phyloP scores from a whole-genome alignment of 2,329 filamentous ascomycete species.

The Pseudogymnoascus verrucosus region DNA sequence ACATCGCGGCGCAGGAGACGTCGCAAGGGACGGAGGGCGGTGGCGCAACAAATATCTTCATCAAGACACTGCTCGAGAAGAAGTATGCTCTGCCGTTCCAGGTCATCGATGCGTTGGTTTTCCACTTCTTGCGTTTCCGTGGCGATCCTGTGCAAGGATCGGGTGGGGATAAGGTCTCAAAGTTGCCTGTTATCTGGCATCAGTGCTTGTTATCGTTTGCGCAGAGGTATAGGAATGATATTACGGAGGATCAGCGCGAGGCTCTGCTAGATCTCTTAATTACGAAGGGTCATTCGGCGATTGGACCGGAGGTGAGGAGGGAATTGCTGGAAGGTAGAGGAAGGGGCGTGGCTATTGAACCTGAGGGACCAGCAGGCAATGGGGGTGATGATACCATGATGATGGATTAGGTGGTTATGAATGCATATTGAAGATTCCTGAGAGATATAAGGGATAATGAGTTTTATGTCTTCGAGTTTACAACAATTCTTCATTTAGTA shows the following conservation, averaged over 20 bases:
- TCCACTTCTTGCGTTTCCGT: conserved; percentile 90
- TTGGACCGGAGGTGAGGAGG: conserved; percentile 83
- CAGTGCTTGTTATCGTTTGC: conserved; percentile 89
- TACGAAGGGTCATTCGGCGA: conserved; percentile 74
- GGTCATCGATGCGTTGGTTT: conserved; percentile 88
- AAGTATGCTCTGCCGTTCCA: conserved; percentile 94
- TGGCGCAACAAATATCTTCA: conserved; percentile 90
- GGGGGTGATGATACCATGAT: conserved; percentile 86
- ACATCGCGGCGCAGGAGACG: conserved; percentile 87
- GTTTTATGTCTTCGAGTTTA: not conserved
- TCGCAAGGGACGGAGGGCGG: conserved; percentile 75
- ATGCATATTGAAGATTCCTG: not conserved
- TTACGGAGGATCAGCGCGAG: conserved; percentile 91
- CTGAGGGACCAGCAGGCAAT: conserved; percentile 42
- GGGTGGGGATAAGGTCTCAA: conserved; percentile 44
- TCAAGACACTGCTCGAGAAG: conserved; percentile 88
- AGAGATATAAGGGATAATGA: not conserved
- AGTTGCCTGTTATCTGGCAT: conserved; percentile 91
- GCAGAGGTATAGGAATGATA: conserved; percentile 89
- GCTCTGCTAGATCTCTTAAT: conserved; percentile 80
- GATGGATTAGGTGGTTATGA: conserved; percentile 36
- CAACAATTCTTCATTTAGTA: not conserved
- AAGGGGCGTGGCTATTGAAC: conserved; percentile 64
- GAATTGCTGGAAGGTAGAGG: conserved; percentile 84
- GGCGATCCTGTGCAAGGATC: conserved; percentile 52